These are phyloP conservation scores for Fragaria iinumae DNA, from an alignment of 306 rosid genomes.

Conservation along the genomic window DNA sequence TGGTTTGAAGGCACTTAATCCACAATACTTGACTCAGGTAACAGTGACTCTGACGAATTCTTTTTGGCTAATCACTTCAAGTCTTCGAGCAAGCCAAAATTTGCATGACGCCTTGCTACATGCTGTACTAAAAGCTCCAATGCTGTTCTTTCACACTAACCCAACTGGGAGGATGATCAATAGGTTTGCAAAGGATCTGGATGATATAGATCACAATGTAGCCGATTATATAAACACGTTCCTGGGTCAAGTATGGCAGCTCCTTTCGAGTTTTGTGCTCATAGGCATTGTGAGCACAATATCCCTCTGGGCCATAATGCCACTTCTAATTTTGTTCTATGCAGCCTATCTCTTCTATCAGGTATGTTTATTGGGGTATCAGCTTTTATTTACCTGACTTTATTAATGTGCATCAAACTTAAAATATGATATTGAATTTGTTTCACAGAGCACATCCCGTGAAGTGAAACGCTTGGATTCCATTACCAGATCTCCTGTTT, in stretches of 20 bases:
- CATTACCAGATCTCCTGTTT: slow-evolving; percentile 81
- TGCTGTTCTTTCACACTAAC: slow-evolving; percentile 88
- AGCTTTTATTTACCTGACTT: background rate
- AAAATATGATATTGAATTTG: background rate
- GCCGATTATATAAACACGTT: slow-evolving; percentile 45
- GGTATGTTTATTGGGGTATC: slow-evolving; percentile 36
- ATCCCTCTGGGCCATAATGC: slow-evolving; percentile 89
- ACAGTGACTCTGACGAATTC: slow-evolving; percentile 64
- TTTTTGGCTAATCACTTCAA: slow-evolving; percentile 72
- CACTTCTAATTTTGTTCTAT: slow-evolving; percentile 73
- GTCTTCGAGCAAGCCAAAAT: slow-evolving; percentile 65
- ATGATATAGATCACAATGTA: slow-evolving; percentile 71
- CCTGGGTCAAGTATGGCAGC: slow-evolving; percentile 77
- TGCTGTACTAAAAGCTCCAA: slow-evolving; percentile 65
- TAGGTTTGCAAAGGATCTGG: slow-evolving; percentile 77
- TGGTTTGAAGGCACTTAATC: background rate
- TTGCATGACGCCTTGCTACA: slow-evolving; percentile 64
- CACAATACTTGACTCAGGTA: slow-evolving; percentile 49
- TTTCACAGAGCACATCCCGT: slow-evolving; percentile 65
- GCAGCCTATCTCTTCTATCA: slow-evolving; percentile 78
- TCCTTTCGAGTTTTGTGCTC: slow-evolving; percentile 74
- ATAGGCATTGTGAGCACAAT: slow-evolving; percentile 82
- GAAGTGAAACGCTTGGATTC: slow-evolving; percentile 91
- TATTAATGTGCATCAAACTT: no score
- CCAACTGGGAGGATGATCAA: slow-evolving; percentile 86